phyloP scores from a whole-genome alignment of 257 asterid genomes.

The Craterostigma plantagineum region DNA sequence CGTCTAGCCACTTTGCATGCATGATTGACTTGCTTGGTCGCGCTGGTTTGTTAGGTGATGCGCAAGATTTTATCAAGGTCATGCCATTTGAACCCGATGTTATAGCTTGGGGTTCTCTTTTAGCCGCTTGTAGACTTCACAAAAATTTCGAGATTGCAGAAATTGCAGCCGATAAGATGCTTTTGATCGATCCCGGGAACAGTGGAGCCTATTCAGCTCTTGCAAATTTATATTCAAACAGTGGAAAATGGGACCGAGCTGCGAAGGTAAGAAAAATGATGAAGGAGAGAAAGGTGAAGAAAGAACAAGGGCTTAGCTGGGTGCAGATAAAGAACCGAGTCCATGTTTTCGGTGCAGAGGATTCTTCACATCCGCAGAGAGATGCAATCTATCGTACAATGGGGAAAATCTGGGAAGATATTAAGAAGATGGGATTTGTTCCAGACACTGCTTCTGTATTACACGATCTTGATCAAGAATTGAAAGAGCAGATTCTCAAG shows the following conservation, averaged over 20 bases:
- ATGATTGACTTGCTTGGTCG: constrained; percentile 78
- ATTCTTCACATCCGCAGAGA: constrained; percentile 57
- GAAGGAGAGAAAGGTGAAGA: constrained; percentile 73
- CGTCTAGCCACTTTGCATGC: constrained; percentile 67
- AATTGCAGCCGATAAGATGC: constrained; percentile 60
- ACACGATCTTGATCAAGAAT: constrained; percentile 64
- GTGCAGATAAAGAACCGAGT: constrained; percentile 44
- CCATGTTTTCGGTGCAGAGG: constrained; percentile 76
- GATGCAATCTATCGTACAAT: constrained; percentile 29
- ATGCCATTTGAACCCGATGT: constrained; percentile 67
- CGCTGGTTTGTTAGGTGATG: constrained; percentile 67
- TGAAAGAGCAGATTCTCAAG: constrained; percentile 64
- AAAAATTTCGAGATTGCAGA: constrained; percentile 52
- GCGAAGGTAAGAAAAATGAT: constrained; percentile 57
- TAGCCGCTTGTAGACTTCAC: constrained; percentile 64
- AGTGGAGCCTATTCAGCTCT: constrained; percentile 84
- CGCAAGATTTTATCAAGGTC: constrained; percentile 39
- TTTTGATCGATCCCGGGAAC: constrained; percentile 48
- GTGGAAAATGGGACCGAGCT: constrained; percentile 81
- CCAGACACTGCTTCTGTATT: constrained; percentile 62
- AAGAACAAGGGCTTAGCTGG: constrained; percentile 93
- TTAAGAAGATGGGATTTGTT: constrained; percentile 60
- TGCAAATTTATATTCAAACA: constrained; percentile 61
- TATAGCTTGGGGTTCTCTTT: constrained; percentile 80
- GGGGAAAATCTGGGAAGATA: constrained; percentile 58